A percentile compares a stretch with the other conserved stretches of the same genome.
phyloP scores from a whole-genome alignment of 2,329 filamentous ascomycete species.

The Aureobasidium mangrovei region DNA sequence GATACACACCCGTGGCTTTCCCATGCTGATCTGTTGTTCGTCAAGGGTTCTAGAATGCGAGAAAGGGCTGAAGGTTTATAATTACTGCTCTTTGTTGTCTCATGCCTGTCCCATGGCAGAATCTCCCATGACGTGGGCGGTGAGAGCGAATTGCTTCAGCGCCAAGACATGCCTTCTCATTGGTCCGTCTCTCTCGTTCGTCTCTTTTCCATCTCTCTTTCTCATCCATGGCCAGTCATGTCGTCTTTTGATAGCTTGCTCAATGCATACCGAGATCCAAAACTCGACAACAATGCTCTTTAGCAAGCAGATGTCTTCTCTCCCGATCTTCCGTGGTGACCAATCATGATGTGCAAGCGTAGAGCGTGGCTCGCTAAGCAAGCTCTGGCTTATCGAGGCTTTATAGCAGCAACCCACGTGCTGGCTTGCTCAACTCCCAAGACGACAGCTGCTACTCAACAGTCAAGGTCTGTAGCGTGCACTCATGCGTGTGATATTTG shows the following conservation, averaged over 20 bases:
- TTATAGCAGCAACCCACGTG: conserved; percentile 2
- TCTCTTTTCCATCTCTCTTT: neutral
- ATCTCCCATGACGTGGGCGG: neutral
- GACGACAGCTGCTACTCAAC: neutral
- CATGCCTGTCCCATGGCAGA: no score
- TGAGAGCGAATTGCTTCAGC: neutral
- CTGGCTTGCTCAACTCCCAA: neutral
- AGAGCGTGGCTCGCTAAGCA: conserved; percentile 6
- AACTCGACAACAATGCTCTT: neutral
- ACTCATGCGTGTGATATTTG: conserved; percentile 3
- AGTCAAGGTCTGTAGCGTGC: neutral
- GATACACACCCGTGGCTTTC: conserved; percentile 7
- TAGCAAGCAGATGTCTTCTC: neutral
- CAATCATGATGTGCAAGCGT: neutral
- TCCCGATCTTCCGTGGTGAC: neutral
- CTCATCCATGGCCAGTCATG: neutral
- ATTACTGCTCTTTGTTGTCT: no score
- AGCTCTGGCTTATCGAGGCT: conserved; percentile 7
- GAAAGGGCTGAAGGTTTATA: no score
- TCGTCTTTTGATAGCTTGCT: neutral
- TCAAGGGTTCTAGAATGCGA: no score
- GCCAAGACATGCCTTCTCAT: neutral
- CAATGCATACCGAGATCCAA: neutral
- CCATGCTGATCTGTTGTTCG: neutral
- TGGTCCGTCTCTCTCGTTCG: neutral